phyloP scores from a whole-genome alignment of 306 rosid genomes.

The Malus fusca region DNA sequence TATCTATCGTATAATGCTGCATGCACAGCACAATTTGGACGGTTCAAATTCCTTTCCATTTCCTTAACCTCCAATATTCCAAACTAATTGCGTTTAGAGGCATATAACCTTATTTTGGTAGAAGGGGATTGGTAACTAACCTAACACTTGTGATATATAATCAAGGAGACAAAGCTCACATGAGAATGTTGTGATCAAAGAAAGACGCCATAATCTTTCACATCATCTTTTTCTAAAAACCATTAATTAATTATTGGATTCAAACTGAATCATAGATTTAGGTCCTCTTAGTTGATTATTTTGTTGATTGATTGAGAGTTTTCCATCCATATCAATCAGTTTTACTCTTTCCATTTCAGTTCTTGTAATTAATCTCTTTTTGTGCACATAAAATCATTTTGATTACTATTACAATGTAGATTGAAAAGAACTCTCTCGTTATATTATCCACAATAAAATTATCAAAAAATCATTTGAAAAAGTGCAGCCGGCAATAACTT shows the following conservation, averaged over 20 bases:
- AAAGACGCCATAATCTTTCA: background rate
- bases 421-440: background rate
- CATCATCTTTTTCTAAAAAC: background rate
- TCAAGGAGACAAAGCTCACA: background rate
- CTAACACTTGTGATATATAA: background rate
- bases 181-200: background rate
- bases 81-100: constrained; percentile 1
- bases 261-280: background rate
- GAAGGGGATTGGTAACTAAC: background rate
- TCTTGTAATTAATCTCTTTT: background rate
- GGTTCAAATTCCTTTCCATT: background rate
- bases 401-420: background rate
- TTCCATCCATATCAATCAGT: background rate
- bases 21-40: background rate
- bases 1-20: background rate
- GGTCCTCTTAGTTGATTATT: background rate
- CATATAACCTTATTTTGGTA: background rate
- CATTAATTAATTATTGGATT: background rate
- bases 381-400: background rate
- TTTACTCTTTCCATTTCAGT: background rate
- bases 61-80: background rate
- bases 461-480: too few relatives aligned
- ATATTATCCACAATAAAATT: background rate
- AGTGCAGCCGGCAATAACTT: background rate
- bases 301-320: background rate